Base-by-base conservation (phyloP, 768 basidiomycete species). In the Tulasnella calospora region DNA sequence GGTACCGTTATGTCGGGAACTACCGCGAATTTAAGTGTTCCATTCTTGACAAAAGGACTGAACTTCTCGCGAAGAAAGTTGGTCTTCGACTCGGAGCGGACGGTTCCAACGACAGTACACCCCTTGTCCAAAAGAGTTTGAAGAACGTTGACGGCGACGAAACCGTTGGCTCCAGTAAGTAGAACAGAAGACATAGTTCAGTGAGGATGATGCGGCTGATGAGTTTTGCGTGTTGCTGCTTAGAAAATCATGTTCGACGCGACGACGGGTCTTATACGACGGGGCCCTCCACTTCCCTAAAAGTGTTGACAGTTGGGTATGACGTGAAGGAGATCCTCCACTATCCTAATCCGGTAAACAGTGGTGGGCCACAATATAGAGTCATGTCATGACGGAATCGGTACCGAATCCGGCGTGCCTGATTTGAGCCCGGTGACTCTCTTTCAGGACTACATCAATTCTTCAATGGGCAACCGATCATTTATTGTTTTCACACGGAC, bases 161-260 rank as follows among this genome's bases (percentile, higher is more conserved):
- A 80, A 35, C 80, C 80, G 30, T 38, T 73, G 1, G 80, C 78
- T 30, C 80, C 80, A 5, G 80, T 80, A 55, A 80, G 79, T 44
- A 80, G 69, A 35, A 80, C 70, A 36, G 30, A 30, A 36, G 71
- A 33, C 71, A 71, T 71, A 10, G 19, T 46, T 46, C 12, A 46
- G 13, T 46, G 44, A 46, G 19, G 44, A 46, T 4, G 13, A 46
- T 46, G 44, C 13, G 19, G 44, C 33, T 71, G 71, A 9, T 57
- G 55, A 57, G 23, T 3, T 57, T 9, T 15, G 55, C 3, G 23
- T 57, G 55, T 21, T n/a, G 55, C n/a, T 57, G 23, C 23, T 57
- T 57, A 57, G 55, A 30, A 57, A 10, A 57, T 57, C 15, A 51
- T 51, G 4, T 23, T 57, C 9, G 55, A 57, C 55, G 9, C 9